Evolutionary conservation across 148 eudicot species (phyloP), one percentile per base, ranked within the genome.

Genomic region (Rhododendron mucronatum): DNA sequence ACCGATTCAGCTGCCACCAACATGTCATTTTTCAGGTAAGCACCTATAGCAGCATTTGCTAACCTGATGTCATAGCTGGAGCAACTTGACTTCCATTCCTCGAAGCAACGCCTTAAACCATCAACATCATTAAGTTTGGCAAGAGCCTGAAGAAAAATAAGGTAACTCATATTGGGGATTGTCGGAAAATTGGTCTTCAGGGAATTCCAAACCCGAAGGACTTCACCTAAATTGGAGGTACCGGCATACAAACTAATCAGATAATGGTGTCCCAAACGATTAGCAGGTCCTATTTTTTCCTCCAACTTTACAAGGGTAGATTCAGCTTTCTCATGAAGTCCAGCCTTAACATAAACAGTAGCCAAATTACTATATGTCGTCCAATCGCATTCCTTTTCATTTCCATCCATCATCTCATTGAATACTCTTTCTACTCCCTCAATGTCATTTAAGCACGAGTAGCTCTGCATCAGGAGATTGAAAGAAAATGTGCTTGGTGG

Each of bases 361-460:
- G 98, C 94, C 81, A 94, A 87, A 87, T 90, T 90, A 87, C 95
- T 89, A 84, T 90, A 96, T 9, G 91, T 82, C 1, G 89, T 89
- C 99, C 96, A 94, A 53, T 92, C 91, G 77, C 88, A 74, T 28
- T 39, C 63, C 51, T 85, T 20, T 4, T 18, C 50, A 5, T 85
- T 50, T n/a, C 91, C 88, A 83, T 79, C 53, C 63, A 61, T 50
- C 85, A 92, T 89, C 90, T 96, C 98, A 80, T 93, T 84, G 37
- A 88, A 80, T 80, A 91, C 90, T 78, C 91, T 92, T 88, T 96
- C 99, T n/a, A 92, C 87, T 15, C 93, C 93, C 57, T 90, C 94
- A 15, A 93, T 86, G 86, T 96, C 93, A 80, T 88, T 87, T 51
- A 93, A 74, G n/a, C 74, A 61, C 5, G 91, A 89, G 87, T 82